Percentiles rank a stretch among this genome's conserved stretches.
Evolutionary conservation across 1,139 yeast genomes (phyloP).

Genomic region (Yamadazyma blattariae): DNA sequence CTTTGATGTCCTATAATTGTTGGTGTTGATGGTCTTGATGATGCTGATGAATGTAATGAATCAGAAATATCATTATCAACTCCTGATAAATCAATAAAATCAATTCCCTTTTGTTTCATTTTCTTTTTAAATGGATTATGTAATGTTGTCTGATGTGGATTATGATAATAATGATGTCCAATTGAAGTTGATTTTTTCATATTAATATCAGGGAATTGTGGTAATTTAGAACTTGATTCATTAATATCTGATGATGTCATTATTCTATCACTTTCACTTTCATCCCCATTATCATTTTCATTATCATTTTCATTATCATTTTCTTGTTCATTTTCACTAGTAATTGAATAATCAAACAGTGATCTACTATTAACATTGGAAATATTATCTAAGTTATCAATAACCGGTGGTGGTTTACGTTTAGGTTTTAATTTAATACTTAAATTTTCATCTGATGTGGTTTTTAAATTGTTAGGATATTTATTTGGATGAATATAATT

Average conservation of each 20-base stretch:
- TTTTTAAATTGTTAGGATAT: not conserved
- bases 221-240: constrained; percentile 16
- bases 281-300: constrained; percentile 5
- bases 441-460: constrained; percentile 11
- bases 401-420: constrained; percentile 26
- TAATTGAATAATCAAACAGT: constrained; percentile 12
- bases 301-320: too few relatives aligned
- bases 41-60: constrained; percentile 11
- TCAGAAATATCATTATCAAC: constrained; percentile 14
- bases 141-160: not conserved
- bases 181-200: constrained; percentile 1
- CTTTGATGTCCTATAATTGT: constrained; percentile 13
- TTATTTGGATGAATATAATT: constrained; percentile 4
- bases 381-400: constrained; percentile 1
- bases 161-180: not conserved
- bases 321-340: constrained; percentile 14
- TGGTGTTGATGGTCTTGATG: constrained; percentile 17
- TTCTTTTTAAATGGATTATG: constrained; percentile 15
- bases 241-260: constrained; percentile 21
- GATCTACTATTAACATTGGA: constrained; percentile 15
- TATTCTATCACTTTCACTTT: constrained; percentile 20
- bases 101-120: constrained; percentile 16
- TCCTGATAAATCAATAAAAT: constrained; percentile 15
- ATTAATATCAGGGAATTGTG: constrained; percentile 27
- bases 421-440: constrained; percentile 16